Base-by-base conservation (phyloP, 352 stramenopile genomes). In the Halophytophthora polymorphica region DNA sequence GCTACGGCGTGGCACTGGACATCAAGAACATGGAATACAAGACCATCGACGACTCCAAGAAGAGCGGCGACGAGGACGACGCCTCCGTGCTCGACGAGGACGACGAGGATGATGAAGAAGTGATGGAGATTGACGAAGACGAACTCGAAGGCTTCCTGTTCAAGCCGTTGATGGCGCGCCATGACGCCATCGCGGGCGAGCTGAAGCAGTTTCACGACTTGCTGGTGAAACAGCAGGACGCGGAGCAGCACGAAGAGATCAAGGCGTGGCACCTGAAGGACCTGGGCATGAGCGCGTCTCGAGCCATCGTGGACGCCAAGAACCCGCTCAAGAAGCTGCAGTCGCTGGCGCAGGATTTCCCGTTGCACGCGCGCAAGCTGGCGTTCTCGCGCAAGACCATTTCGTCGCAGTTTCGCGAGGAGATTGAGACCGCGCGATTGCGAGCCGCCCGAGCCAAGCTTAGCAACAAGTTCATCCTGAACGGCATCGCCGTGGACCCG, bases 11-110 rank as follows among this genome's bases (percentile, higher is more conserved):
- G 23, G 78, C 83, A 2, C 64, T 98, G 25, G 90, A 98, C 50
- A 96, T 98, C 50, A 98, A 98, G 66, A 98, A 98, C 64, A 98
- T 98, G 85, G 94, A 98, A 66, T 98, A 98, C 69, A 96, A 96
- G 61, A 97, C 92, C 7, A 93, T 98, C 50, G 93, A 98, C 56
- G 91, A 98, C 60, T 90, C 77, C 13, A 88, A 87, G 55, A 83
- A 80, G 37, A 52, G 56, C 14, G 43, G n/a, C 6, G 64, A 73
- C 3, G 71, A 82, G 18, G 61, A 74, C 38, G 53, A 64, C 21
- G 51, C 61, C 38, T 53, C 39, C 49, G 74, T 35, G 14, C 45
- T 53, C 3, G 61, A 74, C 4, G 61, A 66, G 13, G 65, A 80
- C 0, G 58, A 76, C 2, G 71, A 74, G 0, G 43, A 66, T 1